These are phyloP conservation scores for Ilex aquifolium DNA, from an alignment of 257 asterid genomes.

Conservation along the genomic window DNA sequence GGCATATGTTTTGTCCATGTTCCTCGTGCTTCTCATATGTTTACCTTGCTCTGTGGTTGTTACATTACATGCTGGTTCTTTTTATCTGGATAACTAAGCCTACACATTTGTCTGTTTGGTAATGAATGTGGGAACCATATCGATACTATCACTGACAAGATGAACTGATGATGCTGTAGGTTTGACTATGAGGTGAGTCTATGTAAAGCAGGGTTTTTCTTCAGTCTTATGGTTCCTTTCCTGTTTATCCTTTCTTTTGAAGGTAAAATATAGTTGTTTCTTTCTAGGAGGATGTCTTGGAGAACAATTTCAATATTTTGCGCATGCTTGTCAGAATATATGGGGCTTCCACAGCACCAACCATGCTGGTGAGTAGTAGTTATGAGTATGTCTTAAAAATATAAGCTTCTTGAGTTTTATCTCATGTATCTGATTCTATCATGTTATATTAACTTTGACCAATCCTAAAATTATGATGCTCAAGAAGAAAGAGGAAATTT, in stretches of 20 bases:
- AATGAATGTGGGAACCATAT: conserved; percentile 32
- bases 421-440: too few relatives aligned
- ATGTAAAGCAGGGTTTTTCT: background rate
- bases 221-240: background rate
- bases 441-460: too few relatives aligned
- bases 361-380: conserved; percentile 61
- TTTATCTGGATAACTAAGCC: background rate
- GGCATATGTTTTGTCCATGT: too few relatives aligned
- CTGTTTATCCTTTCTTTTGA: background rate
- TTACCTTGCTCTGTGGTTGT: too few relatives aligned
- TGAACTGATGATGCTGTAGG: conserved; percentile 38
- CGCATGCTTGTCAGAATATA: conserved; percentile 74
- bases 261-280: background rate
- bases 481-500: too few relatives aligned
- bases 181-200: conserved; percentile 87
- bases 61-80: too few relatives aligned
- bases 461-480: too few relatives aligned
- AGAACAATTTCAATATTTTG: conserved; percentile 74
- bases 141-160: conserved; percentile 25
- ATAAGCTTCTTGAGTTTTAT: too few relatives aligned
- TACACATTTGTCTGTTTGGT: background rate
- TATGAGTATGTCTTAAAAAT: background rate
- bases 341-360: conserved; percentile 78
- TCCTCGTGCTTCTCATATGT: too few relatives aligned
- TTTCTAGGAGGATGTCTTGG: conserved; percentile 65